These are phyloP conservation scores for Lachancea lanzarotensis DNA, from an alignment of 805 yeast genomes.

Conservation along the genomic window DNA sequence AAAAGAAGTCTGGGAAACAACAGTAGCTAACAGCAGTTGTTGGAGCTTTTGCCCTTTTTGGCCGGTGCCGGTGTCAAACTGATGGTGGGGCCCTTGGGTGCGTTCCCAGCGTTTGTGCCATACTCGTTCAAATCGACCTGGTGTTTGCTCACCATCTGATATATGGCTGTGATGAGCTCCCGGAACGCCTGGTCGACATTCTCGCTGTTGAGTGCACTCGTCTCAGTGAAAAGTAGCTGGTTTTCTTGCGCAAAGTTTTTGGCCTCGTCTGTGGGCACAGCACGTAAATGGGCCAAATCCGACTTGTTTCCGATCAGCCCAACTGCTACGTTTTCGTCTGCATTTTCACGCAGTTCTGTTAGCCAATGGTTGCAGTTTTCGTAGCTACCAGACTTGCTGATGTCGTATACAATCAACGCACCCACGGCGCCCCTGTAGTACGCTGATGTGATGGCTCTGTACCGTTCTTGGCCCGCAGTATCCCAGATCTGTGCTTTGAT, in stretches of 20 bases:
- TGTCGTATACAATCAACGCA: conserved; percentile 91
- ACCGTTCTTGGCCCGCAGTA: conserved; percentile 98
- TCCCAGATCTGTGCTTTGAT: conserved; percentile 96
- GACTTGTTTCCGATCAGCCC: conserved; percentile 90
- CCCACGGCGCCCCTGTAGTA: conserved; percentile 98
- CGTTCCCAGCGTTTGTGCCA: conserved; percentile 34
- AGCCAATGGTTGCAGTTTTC: conserved; percentile 85
- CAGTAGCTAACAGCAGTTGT: conserved; percentile 54
- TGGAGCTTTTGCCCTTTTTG: conserved; percentile 50
- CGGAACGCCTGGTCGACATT: conserved; percentile 94
- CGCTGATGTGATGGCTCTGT: conserved; percentile 95
- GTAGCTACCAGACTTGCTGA: conserved; percentile 81
- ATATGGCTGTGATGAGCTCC: conserved; percentile 85
- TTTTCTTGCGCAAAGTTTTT: conserved; percentile 90
- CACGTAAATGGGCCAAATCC: conserved; percentile 86
- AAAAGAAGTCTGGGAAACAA: not conserved
- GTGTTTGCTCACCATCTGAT: conserved; percentile 89
- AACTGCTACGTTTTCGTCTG: conserved; percentile 89
- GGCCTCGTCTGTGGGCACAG: conserved; percentile 97
- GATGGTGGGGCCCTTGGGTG: conserved; percentile 84
- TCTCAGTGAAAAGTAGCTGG: conserved; percentile 87
- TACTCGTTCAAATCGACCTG: conserved; percentile 82
- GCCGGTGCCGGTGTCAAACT: conserved; percentile 90
- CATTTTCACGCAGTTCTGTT: conserved; percentile 85
- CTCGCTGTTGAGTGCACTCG: conserved; percentile 88